Evolutionary conservation across 305 asterid species (phyloP), one percentile per base, ranked within the genome.

Genomic region (Fraxinus xanthoxyloides): DNA sequence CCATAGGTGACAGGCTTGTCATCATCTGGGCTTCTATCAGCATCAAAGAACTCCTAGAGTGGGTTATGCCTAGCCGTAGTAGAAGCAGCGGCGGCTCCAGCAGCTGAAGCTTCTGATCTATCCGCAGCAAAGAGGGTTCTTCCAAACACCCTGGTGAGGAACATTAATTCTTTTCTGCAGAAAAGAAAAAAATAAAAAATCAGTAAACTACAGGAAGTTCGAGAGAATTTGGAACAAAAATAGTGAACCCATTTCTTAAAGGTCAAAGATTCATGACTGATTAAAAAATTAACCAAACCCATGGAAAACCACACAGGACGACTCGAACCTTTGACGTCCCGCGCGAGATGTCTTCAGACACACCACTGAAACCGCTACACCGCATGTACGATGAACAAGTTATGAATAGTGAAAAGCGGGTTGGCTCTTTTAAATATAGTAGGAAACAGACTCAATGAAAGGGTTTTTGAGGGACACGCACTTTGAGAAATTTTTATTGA

Each of bases 1-100:
- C 99, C 98, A 83, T 94, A 95, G 75, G 91, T 89, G 12, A 89
- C 82, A 32, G 97, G 97, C 80, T 88, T 90, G 30, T 92, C 98
- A 43, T 92, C 98, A 21, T 94, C 97, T 0, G 79, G 81, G 26
- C 83, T 88, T 79, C 97, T 83, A 70, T 92, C 93, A 6, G 79
- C 90, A 88, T 92, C 97, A 73, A 95, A 95, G 85, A 95, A 93
- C 81, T 89, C 93, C 83, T 89, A 92, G 6, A 95, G 93, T 1
- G 97, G 97, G 83, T 94, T 95, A 51, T 67, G 92, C 26, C 28
- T 74, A 24, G 81, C 51, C 31, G 82, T 80, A 13, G 73, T 54
- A 46, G 51, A 54, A 24, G 89, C 51, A 19, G 90, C 85, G n/a
- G 90, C 86, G 24, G 87, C 80, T 10, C 84, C 89, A 2, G 89